Evolutionary conservation across 805 yeast species (phyloP).

Genomic region (Pichia ethanolica): DNA sequence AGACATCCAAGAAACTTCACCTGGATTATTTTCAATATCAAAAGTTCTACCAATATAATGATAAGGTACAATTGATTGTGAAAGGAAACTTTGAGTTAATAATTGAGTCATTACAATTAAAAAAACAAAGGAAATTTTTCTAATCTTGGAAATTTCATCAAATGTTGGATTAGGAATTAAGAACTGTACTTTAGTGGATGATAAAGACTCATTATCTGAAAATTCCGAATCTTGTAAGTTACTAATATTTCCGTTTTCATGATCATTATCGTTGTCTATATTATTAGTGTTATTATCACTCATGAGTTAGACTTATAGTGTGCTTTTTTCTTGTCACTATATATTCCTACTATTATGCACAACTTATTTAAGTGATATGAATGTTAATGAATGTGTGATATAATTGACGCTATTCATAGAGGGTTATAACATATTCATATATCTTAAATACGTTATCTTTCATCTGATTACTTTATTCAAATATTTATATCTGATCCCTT

Average conservation of each 20-base stretch:
- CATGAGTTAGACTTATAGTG: no score
- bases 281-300: no score
- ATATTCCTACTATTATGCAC: no score
- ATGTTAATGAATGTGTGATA: no score
- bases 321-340: no score
- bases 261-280: background rate
- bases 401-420: no score
- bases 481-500: no score
- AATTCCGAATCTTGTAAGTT: background rate
- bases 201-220: no score
- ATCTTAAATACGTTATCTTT: no score
- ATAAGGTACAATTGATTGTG: slow-evolving; percentile 25
- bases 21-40: slow-evolving; percentile 20
- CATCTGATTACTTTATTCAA: no score
- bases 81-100: slow-evolving; percentile 32
- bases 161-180: slow-evolving; percentile 14
- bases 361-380: no score
- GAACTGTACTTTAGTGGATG: background rate
- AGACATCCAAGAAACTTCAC: slow-evolving; percentile 53
- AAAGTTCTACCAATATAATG: slow-evolving; percentile 27
- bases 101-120: slow-evolving; percentile 26
- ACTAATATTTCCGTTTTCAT: background rate
- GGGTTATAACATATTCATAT: no score
- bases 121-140: slow-evolving; percentile 13
- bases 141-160: slow-evolving; percentile 12